Percentiles rank a stretch among this genome's conserved stretches.
Conservation (phyloP, 176 grass and related monocot species). For the Chrysopogon serrulatus region DNA sequence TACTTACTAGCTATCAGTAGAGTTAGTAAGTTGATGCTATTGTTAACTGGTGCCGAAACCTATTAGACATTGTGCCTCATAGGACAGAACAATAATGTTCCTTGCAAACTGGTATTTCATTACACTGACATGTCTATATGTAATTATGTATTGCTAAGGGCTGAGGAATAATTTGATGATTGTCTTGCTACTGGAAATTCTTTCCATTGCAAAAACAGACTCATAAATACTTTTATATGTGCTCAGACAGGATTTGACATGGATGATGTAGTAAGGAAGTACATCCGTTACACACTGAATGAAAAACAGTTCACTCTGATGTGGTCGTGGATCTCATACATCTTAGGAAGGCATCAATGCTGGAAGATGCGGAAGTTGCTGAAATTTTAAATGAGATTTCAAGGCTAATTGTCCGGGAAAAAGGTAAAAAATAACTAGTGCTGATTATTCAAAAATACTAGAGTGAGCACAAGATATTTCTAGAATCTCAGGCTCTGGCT, state of each 20-base stretch:
- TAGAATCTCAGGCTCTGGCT: not conserved
- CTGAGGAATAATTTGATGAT: not conserved
- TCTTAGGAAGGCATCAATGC: conserved; percentile 79
- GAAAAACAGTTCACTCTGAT: conserved; percentile 80
- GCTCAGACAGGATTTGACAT: conserved; percentile 88
- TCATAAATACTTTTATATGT: conserved; percentile 19
- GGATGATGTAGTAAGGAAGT: conserved; percentile 89
- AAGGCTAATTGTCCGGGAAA: conserved; percentile 81
- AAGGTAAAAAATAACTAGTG: conserved; percentile 51
- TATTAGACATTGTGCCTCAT: not conserved
- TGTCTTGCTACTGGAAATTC: not conserved
- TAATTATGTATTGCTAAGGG: conserved; percentile 2
- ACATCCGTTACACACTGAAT: conserved; percentile 91
- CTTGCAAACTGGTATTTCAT: conserved; percentile 12
- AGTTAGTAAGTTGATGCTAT: not conserved
- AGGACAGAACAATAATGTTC: conserved; percentile 5
- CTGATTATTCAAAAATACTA: conserved; percentile 12
- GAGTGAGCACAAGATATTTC: not conserved
- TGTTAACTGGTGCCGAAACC: not conserved
- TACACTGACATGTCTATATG: not conserved
- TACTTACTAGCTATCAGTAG: not conserved
- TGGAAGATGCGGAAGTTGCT: conserved; percentile 78
- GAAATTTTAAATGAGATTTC: conserved; percentile 92
- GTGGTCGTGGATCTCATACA: conserved; percentile 78
- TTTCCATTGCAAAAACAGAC: not conserved